phyloP scores from a whole-genome alignment of 768 basidiomycete genomes.

The Kwoniella europaea region DNA sequence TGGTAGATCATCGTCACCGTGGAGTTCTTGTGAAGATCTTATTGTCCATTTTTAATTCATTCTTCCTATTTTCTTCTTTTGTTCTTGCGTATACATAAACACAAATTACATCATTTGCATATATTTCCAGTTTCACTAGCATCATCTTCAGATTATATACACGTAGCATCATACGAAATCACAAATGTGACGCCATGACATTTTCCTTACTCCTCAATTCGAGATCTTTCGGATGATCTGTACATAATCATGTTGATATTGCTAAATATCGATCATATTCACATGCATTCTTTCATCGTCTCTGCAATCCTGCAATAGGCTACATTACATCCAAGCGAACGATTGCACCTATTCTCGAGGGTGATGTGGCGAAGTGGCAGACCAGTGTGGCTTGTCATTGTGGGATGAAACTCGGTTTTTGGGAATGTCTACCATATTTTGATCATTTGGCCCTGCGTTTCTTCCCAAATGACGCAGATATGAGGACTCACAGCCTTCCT shows the following conservation, averaged over 20 bases:
- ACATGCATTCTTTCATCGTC: not conserved
- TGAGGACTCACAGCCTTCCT: not conserved
- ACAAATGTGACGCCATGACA: not conserved
- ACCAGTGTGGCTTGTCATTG: not conserved
- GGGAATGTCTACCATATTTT: no score
- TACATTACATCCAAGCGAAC: not conserved
- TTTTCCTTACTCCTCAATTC: not conserved
- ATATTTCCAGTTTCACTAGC: not conserved
- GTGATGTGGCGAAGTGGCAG: not conserved
- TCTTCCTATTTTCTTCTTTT: not conserved
- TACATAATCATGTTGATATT: not conserved
- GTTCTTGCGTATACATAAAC: not conserved
- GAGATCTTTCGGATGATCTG: not conserved
- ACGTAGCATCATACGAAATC: no score
- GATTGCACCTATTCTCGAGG: not conserved
- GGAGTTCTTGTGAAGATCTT: not conserved
- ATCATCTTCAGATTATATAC: no score
- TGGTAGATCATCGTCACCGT: constrained; percentile 33
- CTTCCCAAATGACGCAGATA: not conserved
- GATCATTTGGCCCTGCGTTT: not conserved
- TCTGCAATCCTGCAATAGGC: not conserved
- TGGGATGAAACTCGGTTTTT: no score
- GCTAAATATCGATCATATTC: not conserved
- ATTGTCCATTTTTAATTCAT: not conserved
- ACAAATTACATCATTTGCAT: not conserved